Evolutionary conservation across 768 basidiomycete genomes (phyloP).

Genomic region (Dioszegia hungarica): DNA sequence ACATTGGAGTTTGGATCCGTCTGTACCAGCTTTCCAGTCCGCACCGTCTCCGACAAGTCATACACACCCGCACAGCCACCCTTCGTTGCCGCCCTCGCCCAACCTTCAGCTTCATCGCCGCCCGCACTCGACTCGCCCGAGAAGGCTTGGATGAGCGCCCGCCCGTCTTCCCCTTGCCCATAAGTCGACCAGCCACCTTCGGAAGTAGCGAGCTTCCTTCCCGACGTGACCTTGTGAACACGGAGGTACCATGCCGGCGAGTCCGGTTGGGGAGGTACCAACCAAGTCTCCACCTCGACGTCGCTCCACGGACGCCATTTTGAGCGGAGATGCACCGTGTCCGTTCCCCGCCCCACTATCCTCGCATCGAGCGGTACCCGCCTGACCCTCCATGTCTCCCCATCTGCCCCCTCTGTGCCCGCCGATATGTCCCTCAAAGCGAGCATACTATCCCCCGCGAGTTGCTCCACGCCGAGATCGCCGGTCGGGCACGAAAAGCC

Average conservation of each 20-base stretch:
- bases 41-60: slow-evolving; percentile 50
- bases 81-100: slow-evolving; percentile 57
- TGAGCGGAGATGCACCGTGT: slow-evolving; percentile 56
- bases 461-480: slow-evolving; percentile 64
- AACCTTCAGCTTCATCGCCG: slow-evolving; percentile 52
- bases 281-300: slow-evolving; percentile 69
- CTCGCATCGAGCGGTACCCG: slow-evolving; percentile 60
- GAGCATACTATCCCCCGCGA: slow-evolving; percentile 65
- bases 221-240: slow-evolving; percentile 58
- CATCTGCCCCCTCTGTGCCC: slow-evolving; percentile 49
- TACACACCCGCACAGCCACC: slow-evolving; percentile 64
- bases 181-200: slow-evolving; percentile 70
- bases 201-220: slow-evolving; percentile 56
- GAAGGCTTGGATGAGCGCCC: slow-evolving; percentile 57
- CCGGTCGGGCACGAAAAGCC: slow-evolving; percentile 71
- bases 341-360: slow-evolving; percentile 50
- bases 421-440: slow-evolving; percentile 62
- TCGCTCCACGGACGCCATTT: slow-evolving; percentile 73
- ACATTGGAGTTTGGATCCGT: slow-evolving; percentile 71
- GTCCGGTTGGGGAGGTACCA: slow-evolving; percentile 60
- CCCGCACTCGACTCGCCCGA: slow-evolving; percentile 54
- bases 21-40: slow-evolving; percentile 55
- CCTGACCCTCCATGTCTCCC: slow-evolving; percentile 69
- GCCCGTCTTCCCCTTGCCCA: slow-evolving; percentile 61
- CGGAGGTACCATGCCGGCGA: slow-evolving; percentile 67